Percentiles rank a stretch among this genome's conserved stretches.
Evolutionary conservation across 345 rosid genomes (phyloP).

Genomic region (Eucalyptus sideroxylon): DNA sequence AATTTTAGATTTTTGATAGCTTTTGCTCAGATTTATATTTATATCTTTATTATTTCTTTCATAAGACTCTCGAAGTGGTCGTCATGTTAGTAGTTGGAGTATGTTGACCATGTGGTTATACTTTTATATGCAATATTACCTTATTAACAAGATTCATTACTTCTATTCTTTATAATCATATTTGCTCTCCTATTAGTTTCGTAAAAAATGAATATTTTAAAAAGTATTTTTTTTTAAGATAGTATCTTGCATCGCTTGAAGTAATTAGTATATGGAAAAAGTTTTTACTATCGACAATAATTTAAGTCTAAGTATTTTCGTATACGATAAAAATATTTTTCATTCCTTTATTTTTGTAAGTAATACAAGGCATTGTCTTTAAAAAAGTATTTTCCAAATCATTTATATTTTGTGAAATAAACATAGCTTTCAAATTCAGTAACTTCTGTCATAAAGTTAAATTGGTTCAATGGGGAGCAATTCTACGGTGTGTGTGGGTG

Average conservation of each 20-base stretch:
- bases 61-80: not conserved
- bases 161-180: not conserved
- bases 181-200: not conserved
- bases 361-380: not conserved
- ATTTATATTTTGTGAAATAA: not conserved
- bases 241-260: not conserved
- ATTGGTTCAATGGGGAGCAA: not conserved
- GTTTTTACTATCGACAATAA: not conserved
- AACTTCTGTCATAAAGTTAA: not conserved
- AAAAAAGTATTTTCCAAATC: not conserved
- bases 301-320: not conserved
- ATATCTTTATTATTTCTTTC: not conserved
- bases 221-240: not conserved
- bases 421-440: fast-evolving
- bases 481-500: not conserved
- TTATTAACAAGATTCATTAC: not conserved
- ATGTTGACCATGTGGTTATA: not conserved
- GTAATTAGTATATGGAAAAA: not conserved
- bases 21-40: not conserved
- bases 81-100: not conserved
- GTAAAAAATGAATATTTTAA: not conserved
- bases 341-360: not conserved
- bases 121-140: not conserved
- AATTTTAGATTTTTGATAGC: no score
- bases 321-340: not conserved